A percentile compares a stretch with the other conserved stretches of the same genome.
These are phyloP conservation scores for Lumnitzera littorea DNA, from an alignment of 345 rosid species.

Conservation along the genomic window DNA sequence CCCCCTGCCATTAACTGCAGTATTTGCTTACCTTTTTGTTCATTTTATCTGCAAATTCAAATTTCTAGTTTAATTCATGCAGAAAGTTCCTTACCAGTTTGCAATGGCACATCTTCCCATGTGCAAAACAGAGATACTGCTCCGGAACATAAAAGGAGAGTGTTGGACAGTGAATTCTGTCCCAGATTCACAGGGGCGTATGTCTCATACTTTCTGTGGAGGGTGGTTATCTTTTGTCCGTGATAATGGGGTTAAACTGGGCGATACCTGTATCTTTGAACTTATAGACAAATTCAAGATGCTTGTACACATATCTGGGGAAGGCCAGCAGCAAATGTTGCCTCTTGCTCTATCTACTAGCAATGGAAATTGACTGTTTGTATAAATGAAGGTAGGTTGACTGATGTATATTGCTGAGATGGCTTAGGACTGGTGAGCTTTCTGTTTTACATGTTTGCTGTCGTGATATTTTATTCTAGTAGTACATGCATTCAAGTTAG, in stretches of 20 bases:
- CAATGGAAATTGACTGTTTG: too few relatives aligned
- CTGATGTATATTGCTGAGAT: too few relatives aligned
- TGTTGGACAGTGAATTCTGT: constrained; percentile 58
- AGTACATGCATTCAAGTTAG: too few relatives aligned
- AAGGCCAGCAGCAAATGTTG: constrained; percentile 12
- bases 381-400: too few relatives aligned
- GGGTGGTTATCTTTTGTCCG: constrained; percentile 72
- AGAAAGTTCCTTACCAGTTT: constrained; percentile 61
- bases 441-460: too few relatives aligned
- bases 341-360: too few relatives aligned
- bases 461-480: too few relatives aligned
- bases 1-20: neutral
- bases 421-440: too few relatives aligned
- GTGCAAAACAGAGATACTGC: constrained; percentile 46
- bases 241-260: constrained; percentile 39
- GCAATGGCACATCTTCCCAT: constrained; percentile 42
- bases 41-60: neutral
- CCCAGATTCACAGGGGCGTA: constrained; percentile 53
- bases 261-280: constrained; percentile 58
- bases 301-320: constrained; percentile 46
- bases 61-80: constrained; percentile 10
- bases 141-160: constrained; percentile 35
- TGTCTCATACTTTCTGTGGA: constrained; percentile 47
- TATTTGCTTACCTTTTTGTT: neutral
- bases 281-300: constrained; percentile 43